Conservation (phyloP, 2,329 filamentous ascomycete species). For the Penicillium carneum region DNA sequence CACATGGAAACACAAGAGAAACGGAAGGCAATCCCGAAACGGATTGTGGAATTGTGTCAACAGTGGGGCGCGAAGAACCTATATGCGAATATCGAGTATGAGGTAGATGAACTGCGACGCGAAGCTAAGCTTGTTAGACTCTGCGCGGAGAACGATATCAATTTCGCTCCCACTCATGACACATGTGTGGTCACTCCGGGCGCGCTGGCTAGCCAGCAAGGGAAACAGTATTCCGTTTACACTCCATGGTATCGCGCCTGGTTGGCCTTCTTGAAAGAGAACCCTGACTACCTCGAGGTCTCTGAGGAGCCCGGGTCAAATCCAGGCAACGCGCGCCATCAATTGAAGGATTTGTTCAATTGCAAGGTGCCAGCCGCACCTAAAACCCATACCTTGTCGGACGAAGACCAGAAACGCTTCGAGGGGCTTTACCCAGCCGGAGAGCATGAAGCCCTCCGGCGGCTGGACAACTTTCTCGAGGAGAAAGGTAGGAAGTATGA, state of each 20-base stretch:
- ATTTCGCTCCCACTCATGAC: conserved; percentile 77
- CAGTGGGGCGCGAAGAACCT: conserved; percentile 78
- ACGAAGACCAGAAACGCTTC: conserved; percentile 66
- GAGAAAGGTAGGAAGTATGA: conserved; percentile 69
- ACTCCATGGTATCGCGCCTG: conserved; percentile 81
- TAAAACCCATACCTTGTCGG: conserved; percentile 66
- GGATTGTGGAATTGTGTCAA: conserved; percentile 70
- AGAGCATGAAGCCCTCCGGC: conserved; percentile 71
- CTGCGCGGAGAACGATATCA: conserved; percentile 69
- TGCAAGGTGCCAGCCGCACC: conserved; percentile 68
- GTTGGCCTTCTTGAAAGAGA: conserved; percentile 73
- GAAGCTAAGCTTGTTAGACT: conserved; percentile 71
- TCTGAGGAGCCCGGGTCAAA: conserved; percentile 67
- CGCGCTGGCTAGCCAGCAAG: conserved; percentile 68
- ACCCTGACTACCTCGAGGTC: conserved; percentile 71
- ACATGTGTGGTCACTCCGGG: conserved; percentile 83
- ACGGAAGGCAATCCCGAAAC: conserved; percentile 66
- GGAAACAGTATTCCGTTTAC: conserved; percentile 84
- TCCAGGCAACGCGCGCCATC: conserved; percentile 55
- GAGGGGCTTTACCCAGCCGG: conserved; percentile 74
- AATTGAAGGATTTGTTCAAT: conserved; percentile 66
- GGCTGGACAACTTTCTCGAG: conserved; percentile 72
- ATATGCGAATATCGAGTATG: conserved; percentile 87
- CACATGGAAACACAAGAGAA: conserved; percentile 75
- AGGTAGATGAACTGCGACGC: conserved; percentile 84